Evolutionary conservation across 805 yeast species (phyloP), one percentile per base, ranked within the genome.

Genomic region (Suhomyces tanzawaensis): DNA sequence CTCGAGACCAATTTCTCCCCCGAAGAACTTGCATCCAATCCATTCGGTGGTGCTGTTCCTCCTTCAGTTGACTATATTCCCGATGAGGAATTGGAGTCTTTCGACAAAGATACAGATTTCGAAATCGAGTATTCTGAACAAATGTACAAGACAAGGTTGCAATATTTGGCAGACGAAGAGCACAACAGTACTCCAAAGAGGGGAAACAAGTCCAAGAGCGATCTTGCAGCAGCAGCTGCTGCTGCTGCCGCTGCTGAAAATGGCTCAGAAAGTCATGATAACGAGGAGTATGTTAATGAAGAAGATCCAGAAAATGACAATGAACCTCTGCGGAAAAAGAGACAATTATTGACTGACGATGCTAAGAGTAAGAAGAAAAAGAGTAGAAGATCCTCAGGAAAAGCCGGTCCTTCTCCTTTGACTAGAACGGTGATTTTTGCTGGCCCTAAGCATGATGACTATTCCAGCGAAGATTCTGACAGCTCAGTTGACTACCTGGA

Each of bases 1-100:
- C 64, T 85, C 46, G 96, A 91, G 54, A 85, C 96, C 0, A 72
- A 76, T 41, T 68, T 85, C 45, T 57, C 72, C 1, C 64, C 70
- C 1, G 79, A 72, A 19, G 76, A 74, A 39, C 51, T 82, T 12
- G 57, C 52, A 1, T 37, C 44, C 4, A 82, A 82, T 48, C 90
- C 90, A n/a, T 83, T 81, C 55, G 74, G 74, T 12, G 50, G 45
- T 14, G 52, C 44, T 11, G 50, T 41, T 16, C 71, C 77, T 19
- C 55, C 69, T 7, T 55, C 53, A 8, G 30, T 54, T 7, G 65
- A 62, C 41, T 44, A 43, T 16, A 48, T 69, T 15, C 50, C 62
- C 0, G 60, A 56, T 6, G 61, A 46, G 3, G 54, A 57, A 24
- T 12, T 47, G 13, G 52, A 47, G 11, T 42, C 41, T 19, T 71